phyloP scores from a whole-genome alignment of 345 rosid genomes.

The Stellera chamaejasme region DNA sequence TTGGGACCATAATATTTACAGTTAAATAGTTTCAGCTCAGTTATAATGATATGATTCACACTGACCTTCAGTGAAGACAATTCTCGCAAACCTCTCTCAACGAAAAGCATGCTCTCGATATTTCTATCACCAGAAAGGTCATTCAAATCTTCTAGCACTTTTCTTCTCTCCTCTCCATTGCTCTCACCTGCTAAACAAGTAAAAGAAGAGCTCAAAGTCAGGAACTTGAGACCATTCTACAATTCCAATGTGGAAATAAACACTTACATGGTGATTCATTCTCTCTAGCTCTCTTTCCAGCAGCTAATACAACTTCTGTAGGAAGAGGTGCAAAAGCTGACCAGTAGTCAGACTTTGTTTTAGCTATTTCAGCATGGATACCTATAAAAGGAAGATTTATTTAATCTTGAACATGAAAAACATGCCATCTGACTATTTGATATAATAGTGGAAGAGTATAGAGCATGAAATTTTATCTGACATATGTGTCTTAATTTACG shows the following conservation, averaged over 20 bases:
- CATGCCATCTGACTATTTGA: too few relatives aligned
- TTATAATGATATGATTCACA: slow-evolving; percentile 18
- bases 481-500: too few relatives aligned
- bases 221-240: neutral
- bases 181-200: neutral
- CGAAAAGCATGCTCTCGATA: slow-evolving; percentile 74
- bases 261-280: slow-evolving; percentile 31
- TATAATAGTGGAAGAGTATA: too few relatives aligned
- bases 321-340: slow-evolving; percentile 91
- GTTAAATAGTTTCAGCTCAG: too few relatives aligned
- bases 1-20: too few relatives aligned
- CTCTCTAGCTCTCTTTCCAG: slow-evolving; percentile 66
- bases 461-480: too few relatives aligned
- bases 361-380: slow-evolving; percentile 66
- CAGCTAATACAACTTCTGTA: slow-evolving; percentile 55
- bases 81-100: slow-evolving; percentile 86
- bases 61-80: slow-evolving; percentile 62
- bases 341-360: slow-evolving; percentile 68
- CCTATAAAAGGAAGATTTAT: slow-evolving; percentile 34
- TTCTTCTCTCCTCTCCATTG: slow-evolving; percentile 30
- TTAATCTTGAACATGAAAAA: too few relatives aligned
- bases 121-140: slow-evolving; percentile 55
- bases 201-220: neutral
- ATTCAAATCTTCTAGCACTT: slow-evolving; percentile 24
- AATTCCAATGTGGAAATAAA: neutral